Evolutionary conservation across 169 alveolate genomes (phyloP).

Genomic region (Eimeria praecox): DNA sequence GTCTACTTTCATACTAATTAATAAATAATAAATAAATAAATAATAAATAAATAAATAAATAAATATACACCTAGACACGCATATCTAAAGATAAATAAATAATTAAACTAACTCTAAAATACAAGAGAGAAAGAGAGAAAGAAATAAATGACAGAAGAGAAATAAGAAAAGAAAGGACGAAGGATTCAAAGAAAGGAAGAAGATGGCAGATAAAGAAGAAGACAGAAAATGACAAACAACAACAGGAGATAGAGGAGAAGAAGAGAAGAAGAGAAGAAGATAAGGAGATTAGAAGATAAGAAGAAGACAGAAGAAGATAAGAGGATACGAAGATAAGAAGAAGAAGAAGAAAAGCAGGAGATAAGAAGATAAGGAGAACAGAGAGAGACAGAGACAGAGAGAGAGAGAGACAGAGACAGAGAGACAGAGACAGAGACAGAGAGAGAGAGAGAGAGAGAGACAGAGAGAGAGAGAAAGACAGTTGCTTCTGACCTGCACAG

Average conservation of each 20-base stretch:
- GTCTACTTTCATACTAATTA: too few species aligned
- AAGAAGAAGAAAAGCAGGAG: neutral
- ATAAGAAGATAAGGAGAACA: neutral
- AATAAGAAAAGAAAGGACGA: too few species aligned
- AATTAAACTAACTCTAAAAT: neutral
- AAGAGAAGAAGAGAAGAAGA: too few species aligned
- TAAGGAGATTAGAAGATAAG: too few species aligned
- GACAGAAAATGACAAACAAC: too few species aligned
- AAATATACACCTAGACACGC: neutral
- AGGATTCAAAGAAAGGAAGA: too few species aligned
- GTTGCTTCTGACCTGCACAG: conserved; percentile 63
- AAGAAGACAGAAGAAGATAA: too few species aligned
- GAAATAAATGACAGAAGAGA: too few species aligned
- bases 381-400: neutral
- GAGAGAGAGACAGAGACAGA: neutral
- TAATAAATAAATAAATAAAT: neutral
- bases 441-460: neutral
- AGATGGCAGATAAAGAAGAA: too few species aligned
- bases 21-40: neutral
- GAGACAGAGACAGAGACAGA: neutral
- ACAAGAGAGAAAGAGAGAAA: neutral
- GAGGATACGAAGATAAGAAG: neutral
- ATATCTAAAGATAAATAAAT: neutral
- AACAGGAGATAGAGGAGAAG: too few species aligned
- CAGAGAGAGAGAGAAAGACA: neutral